A percentile compares a stretch with the other conserved stretches of the same genome.
Conservation (phyloP, 2,329 filamentous ascomycete genomes). For the Ascochyta fabae region DNA sequence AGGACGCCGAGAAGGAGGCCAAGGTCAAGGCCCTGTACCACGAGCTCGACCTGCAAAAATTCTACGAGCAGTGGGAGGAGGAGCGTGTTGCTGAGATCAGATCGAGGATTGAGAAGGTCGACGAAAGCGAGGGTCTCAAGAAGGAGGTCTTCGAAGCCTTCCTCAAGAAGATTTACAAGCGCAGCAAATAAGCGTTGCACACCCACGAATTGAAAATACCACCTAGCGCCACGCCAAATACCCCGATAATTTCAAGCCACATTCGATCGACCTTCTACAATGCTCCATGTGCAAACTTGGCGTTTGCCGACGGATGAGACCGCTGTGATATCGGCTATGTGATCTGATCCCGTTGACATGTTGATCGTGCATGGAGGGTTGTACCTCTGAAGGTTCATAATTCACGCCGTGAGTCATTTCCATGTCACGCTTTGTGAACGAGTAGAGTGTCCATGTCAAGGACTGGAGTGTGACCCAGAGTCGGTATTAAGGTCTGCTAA, state of each 20-base stretch:
- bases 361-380: too few relatives aligned
- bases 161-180: constrained; percentile 96
- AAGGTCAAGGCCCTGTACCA: constrained; percentile 88
- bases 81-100: constrained; percentile 79
- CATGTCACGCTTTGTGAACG: too few relatives aligned
- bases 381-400: too few relatives aligned
- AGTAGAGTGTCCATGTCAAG: too few relatives aligned
- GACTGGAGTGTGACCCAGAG: too few relatives aligned
- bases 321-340: too few relatives aligned
- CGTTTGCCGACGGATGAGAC: too few relatives aligned
- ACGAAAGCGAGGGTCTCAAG: constrained; percentile 88
- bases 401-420: too few relatives aligned
- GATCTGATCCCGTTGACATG: too few relatives aligned
- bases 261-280: background rate
- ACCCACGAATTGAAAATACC: background rate
- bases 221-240: background rate
- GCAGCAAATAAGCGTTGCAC: constrained; percentile 74
- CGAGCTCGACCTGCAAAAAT: constrained; percentile 81
- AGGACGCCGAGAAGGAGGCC: constrained; percentile 82
- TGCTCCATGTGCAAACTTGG: too few relatives aligned
- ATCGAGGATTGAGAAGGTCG: constrained; percentile 75
- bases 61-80: constrained; percentile 91
- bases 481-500: too few relatives aligned
- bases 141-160: constrained; percentile 89
- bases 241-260: background rate